A percentile compares a stretch with the other conserved stretches of the same genome.
phyloP scores from a whole-genome alignment of 352 stramenopile genomes.

The Pythium apleroticum region DNA sequence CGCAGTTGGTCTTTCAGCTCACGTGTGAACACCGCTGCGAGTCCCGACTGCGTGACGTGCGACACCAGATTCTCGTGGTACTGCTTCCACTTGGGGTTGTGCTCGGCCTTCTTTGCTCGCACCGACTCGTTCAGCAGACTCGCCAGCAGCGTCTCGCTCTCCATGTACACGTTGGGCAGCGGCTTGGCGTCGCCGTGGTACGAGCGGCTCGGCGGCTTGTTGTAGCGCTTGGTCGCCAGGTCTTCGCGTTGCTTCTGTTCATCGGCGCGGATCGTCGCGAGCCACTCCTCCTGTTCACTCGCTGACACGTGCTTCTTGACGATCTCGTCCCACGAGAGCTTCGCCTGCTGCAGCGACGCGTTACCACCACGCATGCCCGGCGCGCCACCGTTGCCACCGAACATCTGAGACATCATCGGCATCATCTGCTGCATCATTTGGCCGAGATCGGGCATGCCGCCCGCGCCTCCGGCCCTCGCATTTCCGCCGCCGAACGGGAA shows the following conservation, averaged over 20 bases:
- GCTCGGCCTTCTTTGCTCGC: slow-evolving; percentile 54
- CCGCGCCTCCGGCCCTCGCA: slow-evolving; percentile 1
- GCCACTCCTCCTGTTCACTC: slow-evolving; percentile 61
- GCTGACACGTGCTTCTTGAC: slow-evolving; percentile 57
- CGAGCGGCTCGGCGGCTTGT: slow-evolving; percentile 54
- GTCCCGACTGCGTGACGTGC: slow-evolving; percentile 47
- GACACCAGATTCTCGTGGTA: slow-evolving; percentile 54
- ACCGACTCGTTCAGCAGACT: slow-evolving; percentile 67
- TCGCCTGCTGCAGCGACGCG: slow-evolving; percentile 35
- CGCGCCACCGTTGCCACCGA: slow-evolving; percentile 34
- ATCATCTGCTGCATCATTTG: slow-evolving; percentile 90
- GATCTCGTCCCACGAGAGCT: slow-evolving; percentile 67
- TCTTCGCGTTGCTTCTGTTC: slow-evolving; percentile 39
- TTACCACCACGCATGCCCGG: slow-evolving; percentile 27
- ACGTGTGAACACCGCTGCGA: slow-evolving; percentile 48
- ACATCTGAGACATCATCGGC: slow-evolving; percentile 86
- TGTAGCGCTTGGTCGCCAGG: slow-evolving; percentile 31
- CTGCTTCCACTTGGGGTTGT: slow-evolving; percentile 52
- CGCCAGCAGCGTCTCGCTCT: slow-evolving; percentile 57
- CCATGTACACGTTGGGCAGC: slow-evolving; percentile 67
- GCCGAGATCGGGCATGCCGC: slow-evolving; percentile 58
- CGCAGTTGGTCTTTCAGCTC: slow-evolving; percentile 64
- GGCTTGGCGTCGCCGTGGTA: slow-evolving; percentile 49
- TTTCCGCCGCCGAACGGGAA: slow-evolving; percentile 23
- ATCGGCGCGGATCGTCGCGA: slow-evolving; percentile 64